Evolutionary conservation across 1,284 basidiomycete species (phyloP).

Genomic region (Porodaedalea pini): DNA sequence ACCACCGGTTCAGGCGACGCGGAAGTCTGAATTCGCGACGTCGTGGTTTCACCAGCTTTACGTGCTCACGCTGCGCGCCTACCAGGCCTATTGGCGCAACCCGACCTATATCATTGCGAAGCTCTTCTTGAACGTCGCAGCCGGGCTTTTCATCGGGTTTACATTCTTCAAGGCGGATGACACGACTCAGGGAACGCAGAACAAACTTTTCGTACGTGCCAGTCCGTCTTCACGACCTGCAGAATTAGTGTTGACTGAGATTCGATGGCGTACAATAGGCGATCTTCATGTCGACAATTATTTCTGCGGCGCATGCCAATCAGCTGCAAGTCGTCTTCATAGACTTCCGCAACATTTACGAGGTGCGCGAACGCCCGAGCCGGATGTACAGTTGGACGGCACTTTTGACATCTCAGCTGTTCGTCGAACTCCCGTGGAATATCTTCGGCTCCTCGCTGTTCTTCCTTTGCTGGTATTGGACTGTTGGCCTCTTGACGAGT

Average conservation of each 20-base stretch:
- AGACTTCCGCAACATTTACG: conserved; percentile 23
- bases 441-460: conserved; percentile 17
- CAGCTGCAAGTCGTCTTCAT: conserved; percentile 48
- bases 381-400: conserved; percentile 21
- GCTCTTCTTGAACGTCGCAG: conserved; percentile 26
- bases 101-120: conserved; percentile 50
- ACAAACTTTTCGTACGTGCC: conserved; percentile 23
- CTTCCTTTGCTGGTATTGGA: conserved; percentile 26
- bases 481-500: conserved; percentile 14
- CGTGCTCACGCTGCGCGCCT: conserved; percentile 47
- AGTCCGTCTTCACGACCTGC: conserved; percentile 25
- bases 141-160: conserved; percentile 20
- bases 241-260: conserved; percentile 45
- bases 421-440: conserved; percentile 20
- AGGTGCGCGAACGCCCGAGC: conserved; percentile 21
- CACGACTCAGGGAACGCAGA: conserved; percentile 19
- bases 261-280: conserved; percentile 38
- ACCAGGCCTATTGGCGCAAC: conserved; percentile 55
- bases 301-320: conserved; percentile 43
- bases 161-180: conserved; percentile 20
- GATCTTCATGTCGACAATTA: conserved; percentile 46
- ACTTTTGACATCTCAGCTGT: conserved; percentile 15
- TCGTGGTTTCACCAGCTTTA: conserved; percentile 42
- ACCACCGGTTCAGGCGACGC: conserved; percentile 34
- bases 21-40: conserved; percentile 47